Conservation (phyloP, 768 basidiomycete species). For the Lentinula edodes region DNA sequence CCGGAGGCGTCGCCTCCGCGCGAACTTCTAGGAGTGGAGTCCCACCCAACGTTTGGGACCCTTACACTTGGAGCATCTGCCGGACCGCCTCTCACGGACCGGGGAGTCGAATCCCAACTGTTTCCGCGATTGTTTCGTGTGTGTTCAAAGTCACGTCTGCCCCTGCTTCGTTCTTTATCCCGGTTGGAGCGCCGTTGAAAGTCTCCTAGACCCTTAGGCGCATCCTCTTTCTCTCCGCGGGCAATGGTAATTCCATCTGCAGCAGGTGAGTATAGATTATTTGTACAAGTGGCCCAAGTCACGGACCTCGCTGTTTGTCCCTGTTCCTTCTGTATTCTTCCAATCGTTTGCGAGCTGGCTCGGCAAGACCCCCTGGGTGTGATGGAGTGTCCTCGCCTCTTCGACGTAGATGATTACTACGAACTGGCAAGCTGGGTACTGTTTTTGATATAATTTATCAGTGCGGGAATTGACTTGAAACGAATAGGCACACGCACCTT, state of each 20-base stretch:
- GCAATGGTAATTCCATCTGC: constrained; percentile 69
- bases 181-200: constrained; percentile 92
- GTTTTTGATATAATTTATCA: neutral
- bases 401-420: constrained; percentile 52
- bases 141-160: constrained; percentile 31
- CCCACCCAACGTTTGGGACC: constrained; percentile 91
- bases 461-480: neutral
- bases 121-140: constrained; percentile 12
- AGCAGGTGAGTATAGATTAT: constrained; percentile 1
- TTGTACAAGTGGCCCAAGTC: neutral
- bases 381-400: constrained; percentile 90
- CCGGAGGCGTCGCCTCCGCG: constrained; percentile 52
- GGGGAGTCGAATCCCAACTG: constrained; percentile 60
- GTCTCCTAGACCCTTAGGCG: constrained; percentile 79
- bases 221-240: constrained; percentile 51
- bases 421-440: constrained; percentile 78
- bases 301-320: constrained; percentile 64
- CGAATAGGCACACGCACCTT: constrained; percentile 47
- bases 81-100: constrained; percentile 42
- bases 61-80: constrained; percentile 78
- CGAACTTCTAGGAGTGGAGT: constrained; percentile 74
- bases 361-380: constrained; percentile 85
- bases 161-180: constrained; percentile 49
- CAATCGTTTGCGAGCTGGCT: constrained; percentile 59
- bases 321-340: constrained; percentile 72